Evolutionary conservation across 805 yeast species (phyloP).

Genomic region (Myxozyma lipomycoides): DNA sequence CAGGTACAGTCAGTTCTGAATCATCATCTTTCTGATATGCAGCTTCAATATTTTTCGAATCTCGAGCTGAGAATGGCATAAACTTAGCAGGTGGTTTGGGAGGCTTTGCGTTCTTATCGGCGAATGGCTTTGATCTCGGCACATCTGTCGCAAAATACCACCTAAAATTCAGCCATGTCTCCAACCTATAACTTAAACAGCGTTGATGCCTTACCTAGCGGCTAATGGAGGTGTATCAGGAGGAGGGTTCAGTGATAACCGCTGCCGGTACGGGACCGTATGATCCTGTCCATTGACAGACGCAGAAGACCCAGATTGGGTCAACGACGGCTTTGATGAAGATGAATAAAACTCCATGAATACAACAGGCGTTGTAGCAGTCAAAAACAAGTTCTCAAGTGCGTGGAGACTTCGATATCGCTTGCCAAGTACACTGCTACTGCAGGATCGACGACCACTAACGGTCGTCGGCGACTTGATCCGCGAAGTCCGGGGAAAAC

Average conservation of each 20-base stretch:
- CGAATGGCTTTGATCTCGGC: constrained; percentile 22
- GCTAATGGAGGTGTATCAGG: constrained; percentile 25
- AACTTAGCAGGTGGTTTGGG: constrained; percentile 51
- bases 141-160: constrained; percentile 28
- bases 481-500: too few relatives aligned
- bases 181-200: background rate
- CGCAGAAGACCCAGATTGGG: too few relatives aligned
- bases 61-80: constrained; percentile 61
- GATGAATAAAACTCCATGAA: background rate
- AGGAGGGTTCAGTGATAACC: constrained; percentile 22
- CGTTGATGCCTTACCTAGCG: constrained; percentile 12
- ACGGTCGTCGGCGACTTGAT: too few relatives aligned
- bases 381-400: too few relatives aligned
- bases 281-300: too few relatives aligned
- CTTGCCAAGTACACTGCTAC: too few relatives aligned
- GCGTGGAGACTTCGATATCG: too few relatives aligned
- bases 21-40: constrained; percentile 39
- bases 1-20: constrained; percentile 44
- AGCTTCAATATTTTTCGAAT: constrained; percentile 58
- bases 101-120: constrained; percentile 49
- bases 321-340: background rate
- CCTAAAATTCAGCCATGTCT: constrained; percentile 6
- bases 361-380: too few relatives aligned
- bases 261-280: constrained; percentile 21
- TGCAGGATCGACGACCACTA: too few relatives aligned